Conservation (phyloP, 371 early-diverging fungal genomes). For the Mortierella sp. region DNA sequence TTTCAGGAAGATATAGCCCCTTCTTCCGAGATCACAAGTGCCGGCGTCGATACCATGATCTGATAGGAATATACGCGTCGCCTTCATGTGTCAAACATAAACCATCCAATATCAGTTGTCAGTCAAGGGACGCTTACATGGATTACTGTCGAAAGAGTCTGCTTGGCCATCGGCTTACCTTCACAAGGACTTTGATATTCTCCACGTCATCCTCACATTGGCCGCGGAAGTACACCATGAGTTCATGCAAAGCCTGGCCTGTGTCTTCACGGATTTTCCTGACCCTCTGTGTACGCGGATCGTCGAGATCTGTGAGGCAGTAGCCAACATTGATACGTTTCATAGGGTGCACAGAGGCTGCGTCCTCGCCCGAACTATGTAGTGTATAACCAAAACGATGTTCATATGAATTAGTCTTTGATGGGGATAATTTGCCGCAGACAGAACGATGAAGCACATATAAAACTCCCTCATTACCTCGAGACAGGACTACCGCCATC, state of each 20-base stretch:
- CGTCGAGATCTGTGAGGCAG: slow-evolving; percentile 64
- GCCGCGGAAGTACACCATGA: slow-evolving; percentile 61
- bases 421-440: too few species aligned
- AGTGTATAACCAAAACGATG: not conserved
- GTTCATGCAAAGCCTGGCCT: slow-evolving; percentile 64
- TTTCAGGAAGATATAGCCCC: slow-evolving; percentile 72
- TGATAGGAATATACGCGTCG: slow-evolving; percentile 65
- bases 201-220: slow-evolving; percentile 81
- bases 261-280: slow-evolving; percentile 61
- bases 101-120: too few species aligned
- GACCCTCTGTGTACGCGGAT: slow-evolving; percentile 60
- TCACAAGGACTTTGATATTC: slow-evolving; percentile 74
- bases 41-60: slow-evolving; percentile 74
- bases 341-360: slow-evolving; percentile 39
- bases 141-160: too few species aligned
- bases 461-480: slow-evolving; percentile 23
- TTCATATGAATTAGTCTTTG: not conserved
- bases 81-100: slow-evolving; percentile 27
- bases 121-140: not conserved
- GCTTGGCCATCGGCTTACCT: slow-evolving; percentile 33
- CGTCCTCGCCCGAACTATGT: slow-evolving; percentile 59
- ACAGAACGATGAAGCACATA: not conserved
- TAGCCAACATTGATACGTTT: slow-evolving; percentile 66
- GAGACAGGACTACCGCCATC: slow-evolving; percentile 61
- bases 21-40: slow-evolving; percentile 59